Evolutionary conservation across 2,329 filamentous ascomycete genomes (phyloP).

Genomic region (Salinomyces thailandicus): DNA sequence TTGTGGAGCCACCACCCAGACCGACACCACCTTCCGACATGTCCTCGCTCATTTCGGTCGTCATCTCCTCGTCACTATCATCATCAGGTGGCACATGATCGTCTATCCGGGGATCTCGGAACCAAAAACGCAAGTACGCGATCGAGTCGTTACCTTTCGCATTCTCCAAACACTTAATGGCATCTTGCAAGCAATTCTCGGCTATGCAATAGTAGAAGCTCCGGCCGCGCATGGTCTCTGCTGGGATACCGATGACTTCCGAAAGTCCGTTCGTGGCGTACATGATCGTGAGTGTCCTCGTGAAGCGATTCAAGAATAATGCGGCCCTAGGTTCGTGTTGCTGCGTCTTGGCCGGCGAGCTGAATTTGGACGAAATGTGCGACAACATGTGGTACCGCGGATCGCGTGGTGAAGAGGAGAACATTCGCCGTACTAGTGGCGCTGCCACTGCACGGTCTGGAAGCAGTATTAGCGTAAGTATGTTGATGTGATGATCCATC

Average conservation of each 20-base stretch:
- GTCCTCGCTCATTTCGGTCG: conserved; percentile 38
- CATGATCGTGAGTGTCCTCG: conserved; percentile 71
- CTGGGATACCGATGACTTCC: conserved; percentile 62
- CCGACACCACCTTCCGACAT: conserved; percentile 41
- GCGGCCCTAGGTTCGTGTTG: conserved; percentile 68
- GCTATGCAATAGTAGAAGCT: conserved; percentile 85
- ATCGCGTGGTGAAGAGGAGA: conserved; percentile 70
- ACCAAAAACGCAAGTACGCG: conserved; percentile 79
- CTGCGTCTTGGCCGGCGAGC: conserved; percentile 44
- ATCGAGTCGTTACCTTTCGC: conserved; percentile 88
- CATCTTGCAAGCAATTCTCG: conserved; percentile 64
- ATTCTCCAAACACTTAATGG: conserved; percentile 67
- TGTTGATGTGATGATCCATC: background rate
- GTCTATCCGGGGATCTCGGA: conserved; percentile 57
- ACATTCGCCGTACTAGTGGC: conserved; percentile 66
- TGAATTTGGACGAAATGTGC: conserved; percentile 72
- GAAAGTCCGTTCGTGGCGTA: conserved; percentile 70
- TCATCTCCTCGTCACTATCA: conserved; percentile 36
- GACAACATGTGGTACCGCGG: conserved; percentile 85
- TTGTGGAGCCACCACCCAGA: conserved; percentile 28
- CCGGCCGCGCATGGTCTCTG: conserved; percentile 59
- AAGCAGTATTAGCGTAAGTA: background rate
- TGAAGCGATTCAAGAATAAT: conserved; percentile 78
- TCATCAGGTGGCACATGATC: conserved; percentile 25
- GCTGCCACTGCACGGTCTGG: conserved; percentile 69